Evolutionary conservation across 1,284 basidiomycete species (phyloP), one percentile per base, ranked within the genome.

Genomic region (Phellopilus nigrolimitatus): DNA sequence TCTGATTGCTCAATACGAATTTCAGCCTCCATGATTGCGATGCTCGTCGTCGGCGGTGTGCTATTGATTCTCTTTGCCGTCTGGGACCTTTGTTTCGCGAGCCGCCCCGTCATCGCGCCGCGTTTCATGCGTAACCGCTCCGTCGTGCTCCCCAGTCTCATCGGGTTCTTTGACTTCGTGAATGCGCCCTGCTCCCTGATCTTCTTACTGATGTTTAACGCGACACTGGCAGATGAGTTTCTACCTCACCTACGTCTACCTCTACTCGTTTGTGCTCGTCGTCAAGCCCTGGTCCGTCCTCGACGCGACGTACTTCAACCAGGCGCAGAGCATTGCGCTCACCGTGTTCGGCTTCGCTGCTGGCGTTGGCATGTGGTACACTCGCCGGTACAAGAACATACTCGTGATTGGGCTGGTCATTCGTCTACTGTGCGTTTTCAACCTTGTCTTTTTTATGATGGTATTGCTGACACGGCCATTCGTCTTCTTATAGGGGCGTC

Each of bases 321-420:
- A 73, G 47, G 73, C 73, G 0, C 76, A 79, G 60, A 79, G 76
- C 13, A 72, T 88, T 56, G 75, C 78, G 0, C 72, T 86, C 27
- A 83, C 80, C 1, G 64, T 87, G 33, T 83, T 82, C 57, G 84
- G 75, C 36, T 82, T 88, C 55, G 13, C 71, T 1, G 80, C 77
- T 5, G 86, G 85, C 3, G 55, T 77, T 25, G 56, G 62, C 42
- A 78, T 86, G 76, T 72, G 74, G 34, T 74, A 28, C 74, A n/a
- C n/a, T n/a, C n/a, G 72, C 43, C 75, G 80, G 6, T 80, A 76
- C 62, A 84, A 79, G 65, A 73, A 71, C 61, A 67, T 88, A 39
- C 72, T 91, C 38, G 69, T 89, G n/a, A n/a, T n/a, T n/a, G n/a
- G n/a, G n/a, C n/a, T n/a, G n/a, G n/a, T n/a, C n/a, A n/a, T n/a